Base-by-base conservation (phyloP, 495 filamentous ascomycete species). In the Trichoderma orchidacearum region DNA sequence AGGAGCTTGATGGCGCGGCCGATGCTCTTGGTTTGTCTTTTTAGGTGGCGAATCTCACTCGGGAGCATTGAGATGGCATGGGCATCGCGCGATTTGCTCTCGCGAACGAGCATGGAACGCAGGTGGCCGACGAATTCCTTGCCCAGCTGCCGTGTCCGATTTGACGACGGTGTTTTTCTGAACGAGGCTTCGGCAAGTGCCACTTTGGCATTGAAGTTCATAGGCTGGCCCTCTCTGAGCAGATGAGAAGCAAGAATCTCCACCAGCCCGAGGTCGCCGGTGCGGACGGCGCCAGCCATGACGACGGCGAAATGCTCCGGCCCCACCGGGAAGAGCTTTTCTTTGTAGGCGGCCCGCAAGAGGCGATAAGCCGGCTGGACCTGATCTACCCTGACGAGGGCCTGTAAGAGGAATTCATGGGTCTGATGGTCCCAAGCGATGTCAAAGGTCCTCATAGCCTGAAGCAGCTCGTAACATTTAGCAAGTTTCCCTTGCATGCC, bases 231-330 rank as follows among this genome's bases (percentile, higher is more conserved):
- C 0, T 15, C 21, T 69, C 30, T 73, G 87, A 84, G 41, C 75
- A 69, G 12, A 70, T 63, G 38, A 80, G 77, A 21, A 82, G 66
- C 36, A 70, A 60, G 54, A 80, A 74, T 15, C 21, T 55, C 53
- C 7, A 81, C 79, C 65, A 75, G 79, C 12, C 68, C 66, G 35
- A 72, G 70, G 32, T 82, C 72, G 34, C 73, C 66, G 34, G 65
- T 67, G 30, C 62, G 69, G 45, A 85, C 63, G 60, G 80, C 87
- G 3, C 83, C 87, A 27, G 77, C 74, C 72, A 93, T 82, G 27
- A 92, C 68, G 5, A 89, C 79, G n/a, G 82, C 76, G 64, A 89
- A 94, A 65, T 96, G 89, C 11, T 85, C 75, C 12, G 79, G 73
- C 0, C 79, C 84, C 3, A 81, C 76, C 52, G 77, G 70, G 25